Conservation (phyloP, 805 yeast species). For the Saitoella complicata region DNA sequence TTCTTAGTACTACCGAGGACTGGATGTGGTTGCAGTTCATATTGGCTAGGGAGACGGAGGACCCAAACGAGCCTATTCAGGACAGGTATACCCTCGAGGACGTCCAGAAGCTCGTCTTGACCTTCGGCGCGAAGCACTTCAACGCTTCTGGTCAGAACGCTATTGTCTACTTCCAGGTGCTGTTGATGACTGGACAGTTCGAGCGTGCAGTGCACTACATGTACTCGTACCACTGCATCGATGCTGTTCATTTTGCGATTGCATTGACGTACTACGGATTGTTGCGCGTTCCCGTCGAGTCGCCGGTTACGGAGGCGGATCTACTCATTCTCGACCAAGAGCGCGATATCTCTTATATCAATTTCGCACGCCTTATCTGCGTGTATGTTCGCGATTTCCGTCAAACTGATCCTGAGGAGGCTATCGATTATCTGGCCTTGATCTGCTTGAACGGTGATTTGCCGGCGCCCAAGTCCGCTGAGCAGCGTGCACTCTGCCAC, state of each 20-base stretch:
- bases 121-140: slow-evolving; percentile 60
- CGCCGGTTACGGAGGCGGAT: slow-evolving; percentile 17
- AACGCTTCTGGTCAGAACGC: slow-evolving; percentile 42
- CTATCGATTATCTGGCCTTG: slow-evolving; percentile 72
- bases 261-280: slow-evolving; percentile 61
- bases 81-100: slow-evolving; percentile 45
- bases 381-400: slow-evolving; percentile 71
- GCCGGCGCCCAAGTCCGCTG: slow-evolving; percentile 14
- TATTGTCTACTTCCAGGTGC: slow-evolving; percentile 56
- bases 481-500: slow-evolving; percentile 44
- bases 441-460: slow-evolving; percentile 40
- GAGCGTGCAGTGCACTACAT: slow-evolving; percentile 62
- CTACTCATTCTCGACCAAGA: slow-evolving; percentile 22
- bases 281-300: slow-evolving; percentile 31
- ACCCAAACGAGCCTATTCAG: slow-evolving; percentile 1
- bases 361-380: slow-evolving; percentile 52
- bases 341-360: slow-evolving; percentile 23
- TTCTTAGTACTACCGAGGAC: slow-evolving; percentile 72
- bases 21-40: slow-evolving; percentile 92
- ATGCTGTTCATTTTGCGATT: slow-evolving; percentile 79
- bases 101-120: slow-evolving; percentile 52
- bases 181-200: slow-evolving; percentile 61
- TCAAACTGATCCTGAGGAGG: slow-evolving; percentile 72
- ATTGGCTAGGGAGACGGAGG: slow-evolving; percentile 39
- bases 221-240: slow-evolving; percentile 52